Base-by-base conservation (phyloP, 805 yeast species). In the Lachancea waltii region DNA sequence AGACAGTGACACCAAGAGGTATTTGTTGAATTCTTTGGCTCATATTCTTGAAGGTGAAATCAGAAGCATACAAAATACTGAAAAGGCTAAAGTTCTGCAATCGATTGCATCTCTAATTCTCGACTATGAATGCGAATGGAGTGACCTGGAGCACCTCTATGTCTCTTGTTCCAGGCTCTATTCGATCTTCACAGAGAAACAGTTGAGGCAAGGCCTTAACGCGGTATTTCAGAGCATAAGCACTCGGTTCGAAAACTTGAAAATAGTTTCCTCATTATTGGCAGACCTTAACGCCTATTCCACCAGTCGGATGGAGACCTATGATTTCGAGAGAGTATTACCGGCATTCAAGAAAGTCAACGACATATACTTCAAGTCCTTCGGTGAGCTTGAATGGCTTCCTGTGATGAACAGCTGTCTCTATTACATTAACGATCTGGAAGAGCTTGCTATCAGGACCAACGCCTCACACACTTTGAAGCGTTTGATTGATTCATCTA, bases 391-490 rank as follows among this genome's bases (percentile, higher is more conserved):
- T 3, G 85, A 85, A 49, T 92, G 97, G 97, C 47, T 74, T 7
- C 96, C 96, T 3, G 51, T 92, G 3, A 40, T 92, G 15, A 73
- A 81, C 55, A 75, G 78, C 38, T 68, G 78, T 41, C 66, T 92
- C 27, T 86, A 64, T 53, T 84, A 75, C 54, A 73, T 92, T 41
- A 77, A 77, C 40, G 95, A 85, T 50, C 78, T 77, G 25, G 79
- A 77, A 10, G 98, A 90, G 58, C 66, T 82, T 34, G 80, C 95
- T 0, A 64, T 90, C 41, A 72, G 97, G 59, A 72, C 84, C 0
- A 85, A 84, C 52, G 85, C 95, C 2, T 62, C 84, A 0, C 78
- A 72, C 46, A 63, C 77, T 0, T 56, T 90, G 41, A 70, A 69
- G 40, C 66, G 81, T 34, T 85, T 79, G 54, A 61, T 84, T 32